Evolutionary conservation across 768 basidiomycete genomes (phyloP).

Genomic region (Leccinum variicolor): DNA sequence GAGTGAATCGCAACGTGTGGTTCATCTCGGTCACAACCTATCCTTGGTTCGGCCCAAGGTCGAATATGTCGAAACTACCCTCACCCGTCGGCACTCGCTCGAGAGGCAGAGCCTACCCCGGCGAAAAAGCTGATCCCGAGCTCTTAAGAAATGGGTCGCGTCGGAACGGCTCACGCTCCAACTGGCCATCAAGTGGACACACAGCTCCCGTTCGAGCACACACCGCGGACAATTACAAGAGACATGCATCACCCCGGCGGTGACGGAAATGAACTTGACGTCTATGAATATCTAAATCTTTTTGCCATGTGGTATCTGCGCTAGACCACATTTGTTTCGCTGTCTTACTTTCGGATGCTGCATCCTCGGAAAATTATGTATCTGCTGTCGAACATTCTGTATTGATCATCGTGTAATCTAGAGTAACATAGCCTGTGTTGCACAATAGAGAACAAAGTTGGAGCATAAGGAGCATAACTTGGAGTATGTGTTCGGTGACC

Average conservation of each 20-base stretch:
- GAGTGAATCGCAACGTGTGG: slow-evolving; percentile 57
- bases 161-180: slow-evolving; percentile 19
- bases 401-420: slow-evolving; percentile 13
- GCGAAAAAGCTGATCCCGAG: slow-evolving; percentile 28
- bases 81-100: slow-evolving; percentile 39
- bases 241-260: slow-evolving; percentile 44
- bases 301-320: slow-evolving; percentile 6
- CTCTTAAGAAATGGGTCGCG: slow-evolving; percentile 20
- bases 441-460: not conserved
- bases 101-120: slow-evolving; percentile 28
- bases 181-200: slow-evolving; percentile 19
- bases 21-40: slow-evolving; percentile 64
- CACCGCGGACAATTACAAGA: slow-evolving; percentile 35
- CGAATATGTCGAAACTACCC: slow-evolving; percentile 38
- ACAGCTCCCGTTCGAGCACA: slow-evolving; percentile 26
- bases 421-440: not conserved
- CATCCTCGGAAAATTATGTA: slow-evolving; percentile 5
- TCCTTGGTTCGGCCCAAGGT: slow-evolving; percentile 61
- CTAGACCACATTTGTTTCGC: slow-evolving; percentile 9
- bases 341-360: slow-evolving; percentile 5
- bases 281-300: not conserved
- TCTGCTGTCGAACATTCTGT: slow-evolving; percentile 3
- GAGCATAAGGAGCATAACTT: not conserved
- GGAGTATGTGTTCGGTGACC: not conserved
- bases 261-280: slow-evolving; percentile 26